These are phyloP conservation scores for Salix viminalis DNA, from an alignment of 345 rosid species.

Conservation along the genomic window DNA sequence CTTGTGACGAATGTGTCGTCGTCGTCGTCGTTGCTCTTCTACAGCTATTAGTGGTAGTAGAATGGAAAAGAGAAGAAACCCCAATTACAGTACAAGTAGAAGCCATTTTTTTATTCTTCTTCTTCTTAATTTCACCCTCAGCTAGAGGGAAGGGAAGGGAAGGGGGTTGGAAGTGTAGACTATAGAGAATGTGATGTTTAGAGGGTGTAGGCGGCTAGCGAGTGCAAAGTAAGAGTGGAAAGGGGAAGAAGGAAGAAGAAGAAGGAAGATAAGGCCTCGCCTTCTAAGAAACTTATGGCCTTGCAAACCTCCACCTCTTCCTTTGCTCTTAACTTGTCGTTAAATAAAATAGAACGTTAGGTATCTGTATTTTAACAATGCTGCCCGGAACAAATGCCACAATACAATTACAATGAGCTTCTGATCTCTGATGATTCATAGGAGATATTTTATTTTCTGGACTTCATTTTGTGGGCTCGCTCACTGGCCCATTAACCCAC, in stretches of 20 bases:
- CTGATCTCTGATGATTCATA: too few relatives aligned
- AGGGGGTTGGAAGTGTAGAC: too few relatives aligned
- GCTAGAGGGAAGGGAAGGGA: not conserved
- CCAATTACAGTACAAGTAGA: conserved; percentile 19
- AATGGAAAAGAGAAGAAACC: conserved; percentile 22
- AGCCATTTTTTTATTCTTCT: not conserved
- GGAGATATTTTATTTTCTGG: too few relatives aligned
- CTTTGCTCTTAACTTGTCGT: not conserved
- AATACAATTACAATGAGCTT: too few relatives aligned
- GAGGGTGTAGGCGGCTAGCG: not conserved
- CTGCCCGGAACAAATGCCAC: too few relatives aligned
- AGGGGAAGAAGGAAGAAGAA: conserved; percentile 2
- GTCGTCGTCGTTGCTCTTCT: not conserved
- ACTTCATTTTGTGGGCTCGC: too few relatives aligned
- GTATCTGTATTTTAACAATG: too few relatives aligned
- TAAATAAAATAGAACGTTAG: too few relatives aligned
- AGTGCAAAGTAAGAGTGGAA: not conserved
- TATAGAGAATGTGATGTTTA: not conserved
- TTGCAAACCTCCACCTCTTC: not conserved
- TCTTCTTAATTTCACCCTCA: not conserved
- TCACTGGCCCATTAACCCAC: too few relatives aligned
- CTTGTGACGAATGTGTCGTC: not conserved
- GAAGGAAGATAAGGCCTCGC: not conserved
- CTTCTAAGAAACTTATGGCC: not conserved
- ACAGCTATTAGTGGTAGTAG: not conserved